Conservation (phyloP, 2,329 filamentous ascomycete genomes). For the Pseudogymnoascus sp. region DNA sequence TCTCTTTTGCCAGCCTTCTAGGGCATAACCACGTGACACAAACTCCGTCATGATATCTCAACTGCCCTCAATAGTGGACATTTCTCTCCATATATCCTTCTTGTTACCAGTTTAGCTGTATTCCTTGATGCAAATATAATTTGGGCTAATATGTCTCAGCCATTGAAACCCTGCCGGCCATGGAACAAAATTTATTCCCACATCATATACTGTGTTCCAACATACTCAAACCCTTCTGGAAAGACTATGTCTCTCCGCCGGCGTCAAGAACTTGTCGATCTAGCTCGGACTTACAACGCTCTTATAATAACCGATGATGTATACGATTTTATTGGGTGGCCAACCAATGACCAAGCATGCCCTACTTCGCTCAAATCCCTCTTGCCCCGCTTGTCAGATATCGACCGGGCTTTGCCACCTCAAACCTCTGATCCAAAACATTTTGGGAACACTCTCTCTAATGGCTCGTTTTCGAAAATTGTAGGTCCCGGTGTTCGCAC, state of each 20-base stretch:
- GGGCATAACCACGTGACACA: background rate
- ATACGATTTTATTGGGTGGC: conserved; percentile 61
- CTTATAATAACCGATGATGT: conserved; percentile 62
- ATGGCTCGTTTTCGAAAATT: conserved; percentile 61
- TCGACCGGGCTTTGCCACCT: conserved; percentile 40
- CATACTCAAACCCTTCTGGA: conserved; percentile 60
- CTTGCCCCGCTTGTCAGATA: conserved; percentile 49
- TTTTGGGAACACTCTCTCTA: conserved; percentile 57
- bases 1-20: background rate
- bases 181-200: conserved; percentile 57
- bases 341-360: conserved; percentile 15
- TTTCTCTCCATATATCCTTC: background rate
- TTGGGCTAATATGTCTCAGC: background rate
- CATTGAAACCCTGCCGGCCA: conserved; percentile 12
- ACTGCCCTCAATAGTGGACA: background rate
- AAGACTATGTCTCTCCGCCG: conserved; percentile 52
- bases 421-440: conserved; percentile 44
- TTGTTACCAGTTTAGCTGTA: background rate
- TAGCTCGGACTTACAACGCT: conserved; percentile 56
- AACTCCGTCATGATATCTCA: background rate
- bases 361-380: conserved; percentile 22
- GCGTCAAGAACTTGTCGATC: conserved; percentile 46
- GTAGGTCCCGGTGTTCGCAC: conserved; percentile 52
- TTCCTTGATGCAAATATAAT: background rate
- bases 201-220: conserved; percentile 59